phyloP scores from a whole-genome alignment of 1,139 yeast species.

The Zygosaccharomyces sapae region DNA sequence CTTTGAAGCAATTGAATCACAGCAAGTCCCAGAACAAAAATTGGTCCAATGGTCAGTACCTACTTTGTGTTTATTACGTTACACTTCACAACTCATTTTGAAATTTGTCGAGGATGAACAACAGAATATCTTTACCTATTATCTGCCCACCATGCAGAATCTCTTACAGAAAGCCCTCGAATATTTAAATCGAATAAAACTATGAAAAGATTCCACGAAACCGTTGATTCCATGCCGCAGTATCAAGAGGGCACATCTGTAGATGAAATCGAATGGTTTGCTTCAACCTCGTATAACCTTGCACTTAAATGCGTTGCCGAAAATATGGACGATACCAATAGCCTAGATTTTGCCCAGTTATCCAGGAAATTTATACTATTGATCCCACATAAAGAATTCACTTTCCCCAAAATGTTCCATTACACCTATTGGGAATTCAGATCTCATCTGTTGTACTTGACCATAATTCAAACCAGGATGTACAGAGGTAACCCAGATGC shows the following conservation, averaged over 20 bases:
- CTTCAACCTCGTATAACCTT: conserved; percentile 27
- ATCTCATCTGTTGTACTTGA: conserved; percentile 10
- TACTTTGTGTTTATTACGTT: conserved; percentile 20
- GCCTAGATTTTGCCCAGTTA: conserved; percentile 8
- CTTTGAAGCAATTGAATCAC: conserved; percentile 19
- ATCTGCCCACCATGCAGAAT: conserved; percentile 13
- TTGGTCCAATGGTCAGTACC: conserved; percentile 14
- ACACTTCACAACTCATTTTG: conserved; percentile 26
- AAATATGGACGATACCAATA: not conserved
- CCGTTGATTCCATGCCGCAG: not conserved
- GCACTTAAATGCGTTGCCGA: conserved; percentile 17
- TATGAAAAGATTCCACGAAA: conserved; percentile 1
- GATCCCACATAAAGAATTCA: conserved; percentile 22
- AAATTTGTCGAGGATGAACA: conserved; percentile 21
- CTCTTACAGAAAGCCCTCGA: conserved; percentile 17
- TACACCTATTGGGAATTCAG: conserved; percentile 24
- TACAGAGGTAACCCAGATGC: not conserved
- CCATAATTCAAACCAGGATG: conserved; percentile 2
- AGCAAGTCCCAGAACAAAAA: not conserved
- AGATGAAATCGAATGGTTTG: conserved; percentile 33
- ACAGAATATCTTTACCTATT: conserved; percentile 3
- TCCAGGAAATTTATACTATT: conserved; percentile 16
- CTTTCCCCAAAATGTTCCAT: conserved; percentile 18
- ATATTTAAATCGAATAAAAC: conserved; percentile 13
- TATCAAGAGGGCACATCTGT: conserved; percentile 16